Conservation (phyloP, 129 eudicot species). For the Centella asiatica region DNA sequence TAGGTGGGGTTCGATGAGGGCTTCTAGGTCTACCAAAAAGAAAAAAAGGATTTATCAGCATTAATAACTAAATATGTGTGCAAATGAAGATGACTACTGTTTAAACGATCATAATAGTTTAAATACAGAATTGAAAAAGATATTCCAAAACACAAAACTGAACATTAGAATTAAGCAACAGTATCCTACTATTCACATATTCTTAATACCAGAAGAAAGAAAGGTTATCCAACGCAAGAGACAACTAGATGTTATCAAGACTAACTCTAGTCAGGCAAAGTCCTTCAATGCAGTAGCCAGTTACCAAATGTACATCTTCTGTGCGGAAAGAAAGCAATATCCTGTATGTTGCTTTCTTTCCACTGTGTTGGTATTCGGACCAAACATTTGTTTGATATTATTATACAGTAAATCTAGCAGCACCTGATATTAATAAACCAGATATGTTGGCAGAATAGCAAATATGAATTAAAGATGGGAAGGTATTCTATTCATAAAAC, state of each 20-base stretch:
- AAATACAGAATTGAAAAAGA: not conserved
- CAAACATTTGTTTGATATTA: no score
- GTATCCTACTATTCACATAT: not conserved
- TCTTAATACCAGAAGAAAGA: no score
- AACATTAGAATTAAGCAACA: not conserved
- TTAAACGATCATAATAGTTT: not conserved
- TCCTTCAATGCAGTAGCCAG: not conserved
- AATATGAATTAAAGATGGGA: not conserved
- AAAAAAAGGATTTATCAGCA: not conserved
- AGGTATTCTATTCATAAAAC: not conserved
- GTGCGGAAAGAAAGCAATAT: no score
- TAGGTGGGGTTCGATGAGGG: conserved; percentile 35
- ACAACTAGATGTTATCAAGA: not conserved
- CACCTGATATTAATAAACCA: no score
- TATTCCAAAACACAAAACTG: not conserved
- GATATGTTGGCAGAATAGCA: not conserved
- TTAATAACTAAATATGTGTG: not conserved
- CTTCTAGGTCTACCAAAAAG: conserved; percentile 14
- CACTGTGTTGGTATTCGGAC: no score
- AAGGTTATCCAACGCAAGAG: not conserved
- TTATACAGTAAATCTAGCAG: no score
- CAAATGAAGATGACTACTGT: not conserved
- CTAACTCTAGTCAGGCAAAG: not conserved
- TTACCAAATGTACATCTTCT: not conserved
- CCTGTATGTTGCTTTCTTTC: no score